Evolutionary conservation across 2,329 filamentous ascomycete species (phyloP), one percentile per base, ranked within the genome.

Genomic region (Fusarium sp.): DNA sequence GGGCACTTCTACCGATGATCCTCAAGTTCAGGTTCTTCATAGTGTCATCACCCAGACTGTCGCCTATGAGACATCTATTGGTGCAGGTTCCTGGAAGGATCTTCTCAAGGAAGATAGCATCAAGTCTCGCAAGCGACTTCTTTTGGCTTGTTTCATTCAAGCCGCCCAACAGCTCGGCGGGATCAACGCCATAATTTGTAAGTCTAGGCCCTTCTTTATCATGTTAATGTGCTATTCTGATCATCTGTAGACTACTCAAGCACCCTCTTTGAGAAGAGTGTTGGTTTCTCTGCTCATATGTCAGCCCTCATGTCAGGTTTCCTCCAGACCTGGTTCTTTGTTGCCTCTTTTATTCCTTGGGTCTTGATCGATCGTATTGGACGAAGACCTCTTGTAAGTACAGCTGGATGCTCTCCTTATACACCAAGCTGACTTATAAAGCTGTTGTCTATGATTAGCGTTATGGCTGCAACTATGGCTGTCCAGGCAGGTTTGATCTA

Each of bases 301-400:
- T 84, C 87, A 7, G 79, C 85, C 7, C 79, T 89, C 38, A 85
- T 89, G 77, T 85, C 85, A n/a, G 86, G 86, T 38, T 84, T 87
- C 69, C 79, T 88, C 18, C 84, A 87, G 76, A 87, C 86, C 0
- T 85, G 81, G 81, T 83, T 82, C 62, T 83, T 84, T 61, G 33
- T 81, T 16, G 81, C 81, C 4, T 83, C 80, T 13, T 82, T 79
- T 33, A 84, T 86, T 47, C 85, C 72, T 18, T 74, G 72, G 72
- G 50, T 67, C 4, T 14, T 74, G n/a, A 74, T 74, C 5, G 72
- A 74, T 33, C 72, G 72, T 2, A 68, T 74, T 22, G 72, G 72
- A n/a, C 54, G 72, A 33, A 50, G 68, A 13, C 72, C 72, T 42
- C 14, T 74, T 11, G 72, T 74, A 42, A 53, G 71, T 3, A 20